phyloP scores from a whole-genome alignment of 75 land plant species.

The Adiantum capillusveneris region DNA sequence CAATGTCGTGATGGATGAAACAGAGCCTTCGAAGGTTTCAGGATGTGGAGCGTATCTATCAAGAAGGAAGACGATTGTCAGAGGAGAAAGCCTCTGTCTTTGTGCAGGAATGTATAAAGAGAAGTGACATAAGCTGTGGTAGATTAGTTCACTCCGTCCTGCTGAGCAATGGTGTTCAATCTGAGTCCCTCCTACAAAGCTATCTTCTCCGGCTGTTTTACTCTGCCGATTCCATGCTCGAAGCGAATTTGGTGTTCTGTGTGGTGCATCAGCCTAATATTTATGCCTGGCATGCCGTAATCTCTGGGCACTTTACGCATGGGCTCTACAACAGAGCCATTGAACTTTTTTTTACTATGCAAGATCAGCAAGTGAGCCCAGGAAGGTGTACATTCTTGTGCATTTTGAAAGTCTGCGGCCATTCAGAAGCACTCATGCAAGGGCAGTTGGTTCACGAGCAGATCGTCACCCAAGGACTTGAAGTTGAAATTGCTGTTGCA shows the following conservation, averaged over 20 bases:
- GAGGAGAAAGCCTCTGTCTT: too few species aligned
- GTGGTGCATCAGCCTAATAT: conserved; percentile 12
- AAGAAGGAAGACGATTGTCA: too few species aligned
- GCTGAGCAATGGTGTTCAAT: too few species aligned
- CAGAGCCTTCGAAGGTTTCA: too few species aligned
- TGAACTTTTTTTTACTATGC: conserved; percentile 24
- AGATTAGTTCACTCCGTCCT: too few species aligned
- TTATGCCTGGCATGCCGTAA: conserved; percentile 36
- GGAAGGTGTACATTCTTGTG: conserved; percentile 9
- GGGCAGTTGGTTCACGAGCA: conserved; percentile 5
- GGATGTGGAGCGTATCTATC: conserved; percentile 54
- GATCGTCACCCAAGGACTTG: conserved; percentile 12
- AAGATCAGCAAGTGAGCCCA: neutral
- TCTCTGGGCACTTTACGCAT: conserved; percentile 22
- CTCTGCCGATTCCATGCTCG: conserved; percentile 8
- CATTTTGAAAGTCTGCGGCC: conserved; percentile 19
- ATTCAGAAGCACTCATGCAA: conserved; percentile 13
- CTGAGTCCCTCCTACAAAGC: too few species aligned
- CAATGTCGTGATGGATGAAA: too few species aligned
- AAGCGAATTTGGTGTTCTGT: conserved; percentile 26
- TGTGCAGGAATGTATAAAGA: too few species aligned
- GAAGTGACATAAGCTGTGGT: too few species aligned
- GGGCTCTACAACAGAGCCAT: conserved; percentile 13
- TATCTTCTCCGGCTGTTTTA: conserved; percentile 15
- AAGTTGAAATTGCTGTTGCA: neutral